Evolutionary conservation across 768 basidiomycete genomes (phyloP).

Genomic region (Boletus bicolor): DNA sequence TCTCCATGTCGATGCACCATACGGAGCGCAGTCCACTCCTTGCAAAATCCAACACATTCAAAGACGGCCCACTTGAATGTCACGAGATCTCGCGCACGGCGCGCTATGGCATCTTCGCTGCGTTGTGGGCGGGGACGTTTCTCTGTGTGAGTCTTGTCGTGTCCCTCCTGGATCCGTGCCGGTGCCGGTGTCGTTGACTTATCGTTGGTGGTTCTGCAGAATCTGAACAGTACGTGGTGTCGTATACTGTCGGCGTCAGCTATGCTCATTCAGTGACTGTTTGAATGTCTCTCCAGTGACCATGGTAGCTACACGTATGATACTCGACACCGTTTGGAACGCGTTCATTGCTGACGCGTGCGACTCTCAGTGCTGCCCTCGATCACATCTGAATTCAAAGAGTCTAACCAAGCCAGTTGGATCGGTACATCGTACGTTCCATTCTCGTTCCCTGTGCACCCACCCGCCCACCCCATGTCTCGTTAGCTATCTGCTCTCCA

Average conservation of each 20-base stretch:
- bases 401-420: constrained; percentile 30
- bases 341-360: neutral
- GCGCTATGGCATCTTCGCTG: constrained; percentile 61
- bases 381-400: constrained; percentile 25
- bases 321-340: neutral
- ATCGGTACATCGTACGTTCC: constrained; percentile 24
- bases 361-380: constrained; percentile 8
- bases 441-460: neutral
- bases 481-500: constrained; percentile 59
- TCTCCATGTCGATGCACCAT: neutral
- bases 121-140: constrained; percentile 68
- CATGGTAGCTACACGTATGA: constrained; percentile 24
- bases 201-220: constrained; percentile 1
- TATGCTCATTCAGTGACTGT: neutral
- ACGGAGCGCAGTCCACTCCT: constrained; percentile 32
- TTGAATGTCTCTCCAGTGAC: constrained; percentile 10
- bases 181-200: neutral
- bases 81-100: constrained; percentile 56
- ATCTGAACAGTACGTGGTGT: constrained; percentile 12
- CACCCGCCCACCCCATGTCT: neutral
- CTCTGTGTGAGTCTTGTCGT: constrained; percentile 51
- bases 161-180: neutral
- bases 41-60: neutral
- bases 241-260: neutral
- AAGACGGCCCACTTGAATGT: constrained; percentile 40